These are phyloP conservation scores for Leishmania gerbilli DNA, from an alignment of 208 protist genomes.

Conservation along the genomic window DNA sequence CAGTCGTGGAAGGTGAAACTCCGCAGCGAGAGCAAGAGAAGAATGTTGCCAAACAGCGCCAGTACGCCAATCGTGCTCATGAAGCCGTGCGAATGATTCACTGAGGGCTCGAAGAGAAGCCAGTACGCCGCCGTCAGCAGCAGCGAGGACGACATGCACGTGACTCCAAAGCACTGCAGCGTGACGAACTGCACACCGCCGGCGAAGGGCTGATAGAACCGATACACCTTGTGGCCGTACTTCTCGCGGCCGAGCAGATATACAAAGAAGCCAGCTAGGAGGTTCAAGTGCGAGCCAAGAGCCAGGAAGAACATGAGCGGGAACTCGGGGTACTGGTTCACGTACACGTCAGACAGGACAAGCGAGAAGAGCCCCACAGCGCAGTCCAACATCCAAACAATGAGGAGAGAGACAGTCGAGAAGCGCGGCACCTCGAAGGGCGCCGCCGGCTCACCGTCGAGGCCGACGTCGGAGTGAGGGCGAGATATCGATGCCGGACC, in stretches of 20 bases:
- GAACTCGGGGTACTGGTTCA: conserved; percentile 40
- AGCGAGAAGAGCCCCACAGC: conserved; percentile 51
- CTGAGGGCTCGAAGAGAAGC: conserved; percentile 28
- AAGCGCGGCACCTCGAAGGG: conserved; percentile 41
- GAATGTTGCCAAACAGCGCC: conserved; percentile 54
- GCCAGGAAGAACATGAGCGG: conserved; percentile 53
- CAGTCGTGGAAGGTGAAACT: conserved; percentile 42
- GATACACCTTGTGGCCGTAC: conserved; percentile 52
- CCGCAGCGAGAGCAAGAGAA: conserved; percentile 56
- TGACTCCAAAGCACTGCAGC: conserved; percentile 71
- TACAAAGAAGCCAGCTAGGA: conserved; percentile 47
- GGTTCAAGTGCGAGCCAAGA: conserved; percentile 44
- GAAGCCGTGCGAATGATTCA: conserved; percentile 39
- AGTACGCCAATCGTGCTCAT: conserved; percentile 39
- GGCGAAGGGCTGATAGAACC: conserved; percentile 81
- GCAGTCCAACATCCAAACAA: conserved; percentile 59
- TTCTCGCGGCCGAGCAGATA: conserved; percentile 52
- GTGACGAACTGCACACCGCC: conserved; percentile 75
- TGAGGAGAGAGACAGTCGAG: conserved; percentile 62
- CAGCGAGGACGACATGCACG: conserved; percentile 32
- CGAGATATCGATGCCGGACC: neutral
- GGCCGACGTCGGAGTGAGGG: neutral
- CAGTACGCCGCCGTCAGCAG: conserved; percentile 34
- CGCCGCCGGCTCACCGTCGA: neutral
- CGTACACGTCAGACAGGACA: conserved; percentile 65